Evolutionary conservation across 1,139 yeast species (phyloP).

Genomic region (Dujonia santamariae): DNA sequence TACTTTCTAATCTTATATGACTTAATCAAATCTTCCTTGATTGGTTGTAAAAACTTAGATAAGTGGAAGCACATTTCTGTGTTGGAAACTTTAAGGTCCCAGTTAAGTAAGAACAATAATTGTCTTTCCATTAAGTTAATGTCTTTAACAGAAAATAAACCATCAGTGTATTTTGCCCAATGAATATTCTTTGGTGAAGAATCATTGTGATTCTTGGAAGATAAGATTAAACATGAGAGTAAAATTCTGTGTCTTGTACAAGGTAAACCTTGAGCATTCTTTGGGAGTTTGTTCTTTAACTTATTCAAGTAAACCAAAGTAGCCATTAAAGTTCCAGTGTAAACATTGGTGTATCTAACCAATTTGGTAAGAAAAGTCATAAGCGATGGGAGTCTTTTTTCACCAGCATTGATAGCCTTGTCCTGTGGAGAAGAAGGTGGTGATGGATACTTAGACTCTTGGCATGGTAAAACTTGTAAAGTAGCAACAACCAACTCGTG

Average conservation of each 20-base stretch:
- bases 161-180: constrained; percentile 78
- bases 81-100: constrained; percentile 62
- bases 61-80: constrained; percentile 51
- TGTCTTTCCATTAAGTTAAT: constrained; percentile 81
- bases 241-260: constrained; percentile 77
- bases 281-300: constrained; percentile 58
- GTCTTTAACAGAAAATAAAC: constrained; percentile 62
- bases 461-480: constrained; percentile 61
- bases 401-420: constrained; percentile 7
- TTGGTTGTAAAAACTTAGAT: constrained; percentile 57
- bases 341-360: constrained; percentile 70
- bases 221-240: constrained; percentile 66
- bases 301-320: constrained; percentile 66
- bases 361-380: constrained; percentile 71
- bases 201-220: constrained; percentile 74
- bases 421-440: constrained; percentile 33
- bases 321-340: constrained; percentile 73
- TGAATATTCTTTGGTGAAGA: constrained; percentile 73
- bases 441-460: constrained; percentile 33
- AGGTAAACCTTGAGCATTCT: constrained; percentile 71
- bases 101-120: constrained; percentile 60
- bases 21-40: constrained; percentile 53
- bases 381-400: constrained; percentile 59
- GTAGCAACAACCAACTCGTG: constrained; percentile 62
- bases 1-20: constrained; percentile 35